A percentile compares a stretch with the other conserved stretches of the same genome.
phyloP scores from a whole-genome alignment of 2,329 filamentous ascomycete species.

The Phoma herbarum region DNA sequence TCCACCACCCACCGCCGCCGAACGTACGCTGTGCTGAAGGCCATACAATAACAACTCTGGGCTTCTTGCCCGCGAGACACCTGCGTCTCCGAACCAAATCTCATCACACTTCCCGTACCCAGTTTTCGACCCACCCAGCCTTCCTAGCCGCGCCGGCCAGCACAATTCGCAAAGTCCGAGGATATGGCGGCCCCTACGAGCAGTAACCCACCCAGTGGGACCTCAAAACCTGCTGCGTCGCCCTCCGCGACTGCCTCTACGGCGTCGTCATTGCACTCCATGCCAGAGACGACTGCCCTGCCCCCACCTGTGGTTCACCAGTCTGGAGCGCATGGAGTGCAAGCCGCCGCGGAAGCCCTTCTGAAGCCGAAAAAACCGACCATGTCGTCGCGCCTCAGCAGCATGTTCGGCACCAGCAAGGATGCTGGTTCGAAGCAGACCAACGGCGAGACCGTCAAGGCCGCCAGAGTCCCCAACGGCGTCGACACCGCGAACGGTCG shows the following conservation, averaged over 20 bases:
- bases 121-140: constrained; percentile 27
- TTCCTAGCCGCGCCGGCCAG: constrained; percentile 28
- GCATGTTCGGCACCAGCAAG: constrained; percentile 51
- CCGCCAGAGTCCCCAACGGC: constrained; percentile 38
- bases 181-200: constrained; percentile 47
- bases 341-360: constrained; percentile 44
- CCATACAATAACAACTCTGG: constrained; percentile 47
- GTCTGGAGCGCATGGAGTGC: constrained; percentile 38
- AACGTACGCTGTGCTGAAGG: constrained; percentile 50
- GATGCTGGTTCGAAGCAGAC: constrained; percentile 37
- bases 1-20: constrained; percentile 40
- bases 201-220: constrained; percentile 37
- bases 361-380: constrained; percentile 52
- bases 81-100: constrained; percentile 43
- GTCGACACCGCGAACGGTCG: constrained; percentile 33
- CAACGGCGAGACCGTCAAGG: constrained; percentile 40
- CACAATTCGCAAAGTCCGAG: constrained; percentile 26
- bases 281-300: constrained; percentile 45
- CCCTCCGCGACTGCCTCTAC: constrained; percentile 49
- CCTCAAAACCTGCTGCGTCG: constrained; percentile 41
- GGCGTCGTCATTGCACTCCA: constrained; percentile 50
- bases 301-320: constrained; percentile 40
- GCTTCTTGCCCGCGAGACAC: constrained; percentile 53
- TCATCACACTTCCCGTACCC: constrained; percentile 10
- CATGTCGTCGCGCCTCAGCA: constrained; percentile 55